Evolutionary conservation across 768 basidiomycete genomes (phyloP), one percentile per base, ranked within the genome.

Genomic region (Kwoniella sp.): DNA sequence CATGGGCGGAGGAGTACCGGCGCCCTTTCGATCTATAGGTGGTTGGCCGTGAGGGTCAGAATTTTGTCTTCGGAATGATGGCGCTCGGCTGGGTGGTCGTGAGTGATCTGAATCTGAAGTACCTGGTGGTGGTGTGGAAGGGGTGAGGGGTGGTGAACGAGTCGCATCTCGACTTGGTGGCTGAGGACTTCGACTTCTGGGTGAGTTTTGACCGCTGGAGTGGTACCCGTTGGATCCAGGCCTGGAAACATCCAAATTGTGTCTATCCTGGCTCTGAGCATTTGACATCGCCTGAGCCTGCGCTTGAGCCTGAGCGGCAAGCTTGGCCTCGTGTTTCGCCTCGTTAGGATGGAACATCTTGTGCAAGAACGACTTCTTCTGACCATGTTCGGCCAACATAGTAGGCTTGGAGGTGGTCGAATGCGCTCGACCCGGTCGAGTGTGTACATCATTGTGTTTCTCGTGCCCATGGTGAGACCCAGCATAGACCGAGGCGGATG

Each of bases 331-430:
- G 40, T 68, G 60, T 48, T 72, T 72, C 12, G 33, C 40, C 13
- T 68, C 68, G 25, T 67, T 63, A n/a, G 59, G 50, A 54, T 79
- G 78, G 61, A 79, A 74, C 76, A 79, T 79, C 54, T 73, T 74
- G 52, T 77, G 76, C 37, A 80, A 74, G 66, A 80, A 77, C 10
- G 64, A 66, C 64, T 78, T 77, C 73, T 79, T 78, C 52, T 70
- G 72, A 15, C 71, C 76, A 13, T 64, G 62, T 26, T 60, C 64
- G 30, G 68, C 71, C 17, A 77, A 62, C 68, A 77, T 77, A 13
- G 63, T 57, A 7, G 79, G 77, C 40, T 77, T 77, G 49, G 26
- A 30, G 1, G 64, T 55, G 10, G 58, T 44, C 49, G 67, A 63
- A 9, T 49, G 48, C 22, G 64, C 36, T 37, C 65, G 52, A 30